phyloP scores from a whole-genome alignment of 768 basidiomycete genomes.

The Termitomyces sp. region DNA sequence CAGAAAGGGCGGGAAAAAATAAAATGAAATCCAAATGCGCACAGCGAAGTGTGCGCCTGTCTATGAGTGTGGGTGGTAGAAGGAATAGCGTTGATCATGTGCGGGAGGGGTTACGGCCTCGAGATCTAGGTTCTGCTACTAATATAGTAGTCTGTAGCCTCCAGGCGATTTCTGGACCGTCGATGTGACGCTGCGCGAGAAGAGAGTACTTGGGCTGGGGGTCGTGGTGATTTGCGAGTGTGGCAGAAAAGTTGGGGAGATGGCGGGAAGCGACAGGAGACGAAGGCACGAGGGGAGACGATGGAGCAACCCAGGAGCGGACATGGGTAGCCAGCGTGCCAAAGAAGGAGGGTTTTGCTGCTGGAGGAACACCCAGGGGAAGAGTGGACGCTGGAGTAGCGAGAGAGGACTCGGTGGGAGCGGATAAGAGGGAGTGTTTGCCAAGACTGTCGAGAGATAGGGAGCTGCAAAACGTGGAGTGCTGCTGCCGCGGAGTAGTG shows the following conservation, averaged over 20 bases:
- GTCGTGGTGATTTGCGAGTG: conserved; percentile 1
- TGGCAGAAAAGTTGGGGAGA: conserved; percentile 6
- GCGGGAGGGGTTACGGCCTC: conserved; percentile 38
- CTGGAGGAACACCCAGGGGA: conserved; percentile 27
- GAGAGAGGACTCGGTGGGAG: conserved; percentile 43
- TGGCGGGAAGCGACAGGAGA: conserved; percentile 17
- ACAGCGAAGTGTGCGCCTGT: conserved; percentile 5
- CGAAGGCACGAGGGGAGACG: conserved; percentile 20
- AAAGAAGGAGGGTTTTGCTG: conserved; percentile 24
- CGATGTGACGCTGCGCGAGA: conserved; percentile 16
- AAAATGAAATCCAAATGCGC: neutral
- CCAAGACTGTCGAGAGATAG: conserved; percentile 25
- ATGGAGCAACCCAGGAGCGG: conserved; percentile 38
- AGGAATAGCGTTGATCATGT: conserved; percentile 20
- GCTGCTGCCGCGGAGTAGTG: conserved; percentile 26
- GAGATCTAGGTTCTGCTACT: conserved; percentile 21
- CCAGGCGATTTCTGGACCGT: conserved; percentile 1
- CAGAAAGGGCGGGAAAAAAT: neutral
- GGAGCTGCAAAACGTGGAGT: conserved; percentile 22
- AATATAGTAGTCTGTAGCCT: neutral
- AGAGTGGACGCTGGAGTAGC: conserved; percentile 42
- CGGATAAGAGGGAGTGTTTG: conserved; percentile 27
- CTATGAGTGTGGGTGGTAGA: conserved; percentile 8
- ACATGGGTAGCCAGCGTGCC: conserved; percentile 36
- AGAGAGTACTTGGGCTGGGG: conserved; percentile 1